Base-by-base conservation (phyloP, 1,284 basidiomycete species). In the Moesziomyces sp. region DNA sequence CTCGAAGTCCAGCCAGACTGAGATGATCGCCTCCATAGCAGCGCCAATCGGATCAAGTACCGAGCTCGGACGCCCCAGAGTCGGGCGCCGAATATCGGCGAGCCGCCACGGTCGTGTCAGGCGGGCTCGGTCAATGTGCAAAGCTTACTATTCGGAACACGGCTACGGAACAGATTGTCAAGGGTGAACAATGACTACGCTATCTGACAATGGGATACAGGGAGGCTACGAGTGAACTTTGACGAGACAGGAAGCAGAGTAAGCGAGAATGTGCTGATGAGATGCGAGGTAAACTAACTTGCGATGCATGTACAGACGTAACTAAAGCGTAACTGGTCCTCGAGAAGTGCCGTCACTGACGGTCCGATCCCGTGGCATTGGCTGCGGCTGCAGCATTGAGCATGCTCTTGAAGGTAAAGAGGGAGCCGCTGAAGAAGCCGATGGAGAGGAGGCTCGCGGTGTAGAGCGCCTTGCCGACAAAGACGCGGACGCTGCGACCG, bases 331-430 rank as follows among this genome's bases (percentile, higher is more conserved):
- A 21, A 21, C 21, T 21, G 21, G 21, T 21, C 21, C 30, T 34
- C 13, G 30, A 34, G 10, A 13, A 40, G 5, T 16, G 8, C 34
- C 35, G 10, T 23, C 23, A 43, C 47, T 58, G 56, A 21, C 53
- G 53, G 24, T 42, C 55, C 23, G 43, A 44, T 0, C 52, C 56
- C 34, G 60, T 30, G 49, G 66, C 56, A 26, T 69, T 63, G 16
- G 60, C 60, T 18, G 57, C 52, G 35, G 69, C 69, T 19, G 63
- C 63, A 13, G 69, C 57, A 24, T 67, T 66, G 58, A 72, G 58
- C 63, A 72, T 46, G 38, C 59, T 59, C 59, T 67, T 72, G 59
- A 72, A 72, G 3, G 69, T 72, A 28, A 72, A 72, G 5, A 72
- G 40, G 1, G 59, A 62, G 26, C 69, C 69, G 19, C 52, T 43